Base-by-base conservation (phyloP, 2,329 filamentous ascomycete genomes). In the Whalleya microplaca region DNA sequence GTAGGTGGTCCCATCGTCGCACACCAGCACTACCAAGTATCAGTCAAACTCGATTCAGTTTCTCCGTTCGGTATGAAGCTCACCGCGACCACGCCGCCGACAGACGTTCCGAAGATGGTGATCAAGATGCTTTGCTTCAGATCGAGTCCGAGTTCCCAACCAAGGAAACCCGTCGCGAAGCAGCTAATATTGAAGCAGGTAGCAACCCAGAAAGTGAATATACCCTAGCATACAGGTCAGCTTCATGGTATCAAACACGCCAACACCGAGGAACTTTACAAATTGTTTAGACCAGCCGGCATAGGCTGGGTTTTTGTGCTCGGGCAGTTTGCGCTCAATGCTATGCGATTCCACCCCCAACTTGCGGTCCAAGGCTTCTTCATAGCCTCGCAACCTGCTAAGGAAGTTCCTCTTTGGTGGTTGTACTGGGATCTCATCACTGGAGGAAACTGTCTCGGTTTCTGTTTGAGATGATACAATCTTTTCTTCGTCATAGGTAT, bases 131-230 rank as follows among this genome's bases (percentile, higher is more conserved):
- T 72, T 58, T 80, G 76, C 48, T 68, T 66, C 27, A 82, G 64
- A 45, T 73, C 73, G 12, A 83, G 65, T 3, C 79, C 79, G 20
- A 82, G 73, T 61, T 80, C 72, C 71, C 73, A 75, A 6, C 80
- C 80, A 46, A 83, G 64, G 54, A 83, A 81, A 10, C 80, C 80
- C 0, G 77, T 79, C 2, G 78, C 72, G 58, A 83, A 81, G 63
- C 77, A 80, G 44, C 73, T 75, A 16, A 78, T 72, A 64, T 82
- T 82, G 74, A 81, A 76, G 2, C 78, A 81, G 20, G 74, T 75
- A 48, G 73, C 76, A 21, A 78, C 76, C 80, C 80, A 83, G 56
- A 83, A 72, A 54, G 79, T 67, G n/a, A 78, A 77, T 78, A 83
- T 82, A 48, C 74, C 73, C 52, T 77, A 66, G 32, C 44, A 10